Base-by-base conservation (phyloP, 2,329 filamentous ascomycete species). In the Hypoxylon sp. region DNA sequence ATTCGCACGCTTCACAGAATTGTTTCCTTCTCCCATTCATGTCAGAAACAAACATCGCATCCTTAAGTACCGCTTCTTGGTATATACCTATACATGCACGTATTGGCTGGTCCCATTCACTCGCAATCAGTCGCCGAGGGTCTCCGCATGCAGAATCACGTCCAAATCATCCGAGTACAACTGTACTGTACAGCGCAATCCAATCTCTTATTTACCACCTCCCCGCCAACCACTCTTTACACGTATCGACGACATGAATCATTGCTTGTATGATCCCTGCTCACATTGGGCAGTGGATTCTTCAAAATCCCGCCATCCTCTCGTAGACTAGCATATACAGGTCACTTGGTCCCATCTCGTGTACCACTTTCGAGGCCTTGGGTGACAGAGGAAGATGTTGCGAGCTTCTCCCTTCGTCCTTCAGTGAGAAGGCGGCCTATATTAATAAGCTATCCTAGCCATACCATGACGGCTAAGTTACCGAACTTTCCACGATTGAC, bases 111-210 rank as follows among this genome's bases (percentile, higher is more conserved):
- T n/a, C 45, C 55, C 46, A 57, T 40, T 47, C 29, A 46, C 31
- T 20, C 42, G 37, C 46, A 47, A 25, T 31, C 41, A 42, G 34
- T 55, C 40, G 55, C 55, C 55, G 50, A 54, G 46, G 27, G 23
- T 25, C 51, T 58, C 51, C 52, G 51, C 51, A 51, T 55, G 51
- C 51, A 55, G 46, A 51, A 55, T 58, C 51, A 58, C 55, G 53
- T 48, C 53, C 56, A 59, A 57, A 59, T 59, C 56, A 59, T 59
- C 56, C 56, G 56, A 59, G 56, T 59, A 59, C 56, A 59, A 57
- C 56, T 57, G 52, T 57, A 59, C 47, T 53, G 53, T 54, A 56
- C 52, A 53, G 49, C 56, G 42, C 56, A 52, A 47, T 52, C 56
- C 51, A 49, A 37, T 49, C 47, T 52, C 40, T n/a, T 52, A 45